Percentiles rank a stretch among this genome's conserved stretches.
phyloP scores from a whole-genome alignment of 2,329 filamentous ascomycete genomes.

The Chaetomium sp. region DNA sequence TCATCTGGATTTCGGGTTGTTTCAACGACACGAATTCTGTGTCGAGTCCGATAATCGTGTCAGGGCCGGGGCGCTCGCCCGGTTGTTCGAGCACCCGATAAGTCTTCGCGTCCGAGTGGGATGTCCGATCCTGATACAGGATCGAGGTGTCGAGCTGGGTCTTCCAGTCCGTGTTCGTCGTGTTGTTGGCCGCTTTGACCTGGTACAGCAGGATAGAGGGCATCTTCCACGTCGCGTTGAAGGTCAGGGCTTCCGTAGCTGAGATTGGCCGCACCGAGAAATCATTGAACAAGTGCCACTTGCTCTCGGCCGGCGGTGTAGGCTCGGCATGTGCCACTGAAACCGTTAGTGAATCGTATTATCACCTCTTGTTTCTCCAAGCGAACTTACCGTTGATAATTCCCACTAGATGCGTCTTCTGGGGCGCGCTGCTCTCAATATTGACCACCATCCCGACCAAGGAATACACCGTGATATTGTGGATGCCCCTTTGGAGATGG shows the following conservation, averaged over 20 bases:
- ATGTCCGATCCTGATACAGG: conserved; percentile 62
- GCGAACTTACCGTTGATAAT: conserved; percentile 68
- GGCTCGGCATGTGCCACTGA: conserved; percentile 61
- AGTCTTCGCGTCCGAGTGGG: conserved; percentile 42
- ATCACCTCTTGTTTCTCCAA: not conserved
- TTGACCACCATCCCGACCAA: conserved; percentile 84
- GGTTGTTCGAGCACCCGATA: conserved; percentile 52
- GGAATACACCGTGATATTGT: conserved; percentile 83
- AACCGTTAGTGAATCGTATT: not conserved
- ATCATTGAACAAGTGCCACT: conserved; percentile 97
- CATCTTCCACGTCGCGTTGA: conserved; percentile 87
- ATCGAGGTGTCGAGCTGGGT: conserved; percentile 74
- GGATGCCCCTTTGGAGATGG: conserved; percentile 70
- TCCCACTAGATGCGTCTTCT: conserved; percentile 85
- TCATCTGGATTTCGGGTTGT: conserved; percentile 91
- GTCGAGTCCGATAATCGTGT: conserved; percentile 80
- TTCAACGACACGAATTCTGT: conserved; percentile 94
- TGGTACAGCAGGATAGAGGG: conserved; percentile 87
- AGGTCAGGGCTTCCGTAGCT: conserved; percentile 77
- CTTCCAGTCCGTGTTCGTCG: conserved; percentile 82
- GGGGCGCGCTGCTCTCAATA: conserved; percentile 76
- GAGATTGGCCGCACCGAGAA: conserved; percentile 81
- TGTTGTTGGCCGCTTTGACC: conserved; percentile 70
- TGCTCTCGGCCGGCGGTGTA: conserved; percentile 52
- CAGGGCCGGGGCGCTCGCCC: conserved; percentile 60